Base-by-base conservation (phyloP, 371 early-diverging fungal species). In the Apophysomyces elegans region DNA sequence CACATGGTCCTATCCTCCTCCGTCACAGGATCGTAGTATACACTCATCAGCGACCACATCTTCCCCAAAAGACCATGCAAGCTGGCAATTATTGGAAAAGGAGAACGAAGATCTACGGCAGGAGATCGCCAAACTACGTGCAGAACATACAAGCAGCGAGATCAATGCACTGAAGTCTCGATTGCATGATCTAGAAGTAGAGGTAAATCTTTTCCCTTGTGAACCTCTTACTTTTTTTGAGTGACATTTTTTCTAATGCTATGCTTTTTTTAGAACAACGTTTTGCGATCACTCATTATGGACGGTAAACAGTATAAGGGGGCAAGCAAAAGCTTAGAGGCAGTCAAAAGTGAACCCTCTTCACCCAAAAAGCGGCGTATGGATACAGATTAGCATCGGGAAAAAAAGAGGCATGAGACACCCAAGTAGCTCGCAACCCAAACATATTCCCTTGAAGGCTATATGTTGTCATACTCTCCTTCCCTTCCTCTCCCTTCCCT, bases 141-240 rank as follows among this genome's bases (percentile, higher is more conserved):
- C 60, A n/a, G 39, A 45, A 50, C 39, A 50, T 21, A 16, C 54
- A 50, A 41, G 35, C 8, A 46, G 58, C 12, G 45, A 70, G 43
- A 47, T 68, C 6, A 58, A 59, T 14, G 37, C 46, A 18, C 43
- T 75, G 21, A 67, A 71, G 47, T 47, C 65, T 36, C 68, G 63
- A 13, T 43, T 77, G 6, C 74, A 74, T 47, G 72, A 77, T 57
- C 63, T 77, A 37, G 74, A 77, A 59, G 66, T 74, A 21, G 77
- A 77, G 71, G 76, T 73, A 66, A 67, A n/a, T 38, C 36, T 38
- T 35, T 12, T 35, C 1, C 21, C 37, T 36, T 37, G 47, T 50
- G 32, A 21, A 7, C 50, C 14, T 16, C 9, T 57, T 36, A 46
- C 63, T 58, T 63, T 21, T 21, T 21, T 16, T 38, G 3, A 26